Evolutionary conservation across 169 alveolate species (phyloP).

Genomic region (Cryptosporidium viatorum): DNA sequence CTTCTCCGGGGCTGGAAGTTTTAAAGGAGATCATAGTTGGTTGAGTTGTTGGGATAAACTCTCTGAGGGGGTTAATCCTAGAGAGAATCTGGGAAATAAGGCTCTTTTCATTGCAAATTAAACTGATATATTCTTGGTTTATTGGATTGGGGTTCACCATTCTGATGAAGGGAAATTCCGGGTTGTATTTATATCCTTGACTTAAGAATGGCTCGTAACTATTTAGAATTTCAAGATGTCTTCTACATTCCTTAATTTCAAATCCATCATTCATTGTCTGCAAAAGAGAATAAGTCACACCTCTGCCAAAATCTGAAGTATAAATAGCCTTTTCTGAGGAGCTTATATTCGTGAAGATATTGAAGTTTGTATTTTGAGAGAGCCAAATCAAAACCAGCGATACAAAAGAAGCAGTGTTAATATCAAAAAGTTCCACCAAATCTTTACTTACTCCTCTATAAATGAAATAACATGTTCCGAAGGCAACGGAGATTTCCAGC

Average conservation of each 20-base stretch:
- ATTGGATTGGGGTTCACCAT: conserved; percentile 6
- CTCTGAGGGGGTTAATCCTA: conserved; percentile 51
- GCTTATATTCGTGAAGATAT: not conserved
- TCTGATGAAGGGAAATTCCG: conserved; percentile 22
- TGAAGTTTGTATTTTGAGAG: not conserved
- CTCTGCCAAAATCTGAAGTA: not conserved
- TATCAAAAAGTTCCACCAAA: conserved; percentile 14
- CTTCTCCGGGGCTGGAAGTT: not conserved
- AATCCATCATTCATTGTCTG: conserved; percentile 48
- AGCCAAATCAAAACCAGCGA: conserved; percentile 36
- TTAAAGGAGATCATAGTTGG: conserved; percentile 30
- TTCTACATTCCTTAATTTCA: conserved; percentile 10
- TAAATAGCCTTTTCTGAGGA: conserved; percentile 6
- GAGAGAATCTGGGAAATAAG: conserved; percentile 7
- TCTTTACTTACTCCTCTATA: conserved; percentile 9
- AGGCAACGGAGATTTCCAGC: not conserved
- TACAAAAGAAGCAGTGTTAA: not conserved
- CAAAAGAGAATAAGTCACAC: conserved; percentile 9
- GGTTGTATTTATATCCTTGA: not conserved
- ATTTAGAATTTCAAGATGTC: conserved; percentile 28
- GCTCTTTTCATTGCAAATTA: conserved; percentile 32
- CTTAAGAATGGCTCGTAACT: conserved; percentile 6
- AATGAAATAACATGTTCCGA: conserved; percentile 28
- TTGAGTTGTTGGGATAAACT: conserved; percentile 21
- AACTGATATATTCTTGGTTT: not conserved